A percentile compares a stretch with the other conserved stretches of the same genome.
These are phyloP conservation scores for Exophiala calicioides DNA, from an alignment of 2,329 filamentous ascomycete genomes.

Conservation along the genomic window DNA sequence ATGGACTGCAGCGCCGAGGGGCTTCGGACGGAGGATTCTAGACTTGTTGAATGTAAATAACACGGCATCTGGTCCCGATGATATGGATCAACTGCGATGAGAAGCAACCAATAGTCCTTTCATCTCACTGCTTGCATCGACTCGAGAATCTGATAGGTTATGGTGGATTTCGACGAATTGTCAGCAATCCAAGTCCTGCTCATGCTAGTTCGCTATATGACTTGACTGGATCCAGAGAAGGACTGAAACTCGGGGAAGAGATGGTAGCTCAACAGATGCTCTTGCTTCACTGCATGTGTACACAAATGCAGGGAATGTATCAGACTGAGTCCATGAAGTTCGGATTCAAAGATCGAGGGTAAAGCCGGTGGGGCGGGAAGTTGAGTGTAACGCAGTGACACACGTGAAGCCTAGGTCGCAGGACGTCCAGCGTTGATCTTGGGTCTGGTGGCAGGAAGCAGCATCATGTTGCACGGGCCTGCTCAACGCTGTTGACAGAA, in stretches of 20 bases:
- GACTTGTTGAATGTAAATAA: too few species aligned
- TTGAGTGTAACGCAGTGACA: neutral
- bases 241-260: neutral
- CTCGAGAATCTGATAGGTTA: too few species aligned
- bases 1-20: too few species aligned
- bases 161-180: too few species aligned
- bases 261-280: neutral
- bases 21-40: too few species aligned
- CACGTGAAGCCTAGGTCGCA: neutral
- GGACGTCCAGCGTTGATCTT: neutral
- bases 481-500: neutral
- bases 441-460: neutral
- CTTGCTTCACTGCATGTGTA: neutral
- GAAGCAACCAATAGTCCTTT: too few species aligned
- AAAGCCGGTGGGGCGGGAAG: neutral
- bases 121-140: too few species aligned
- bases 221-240: neutral
- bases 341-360: neutral
- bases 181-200: too few species aligned
- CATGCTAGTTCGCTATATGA: too few species aligned
- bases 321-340: slow-evolving; percentile 16
- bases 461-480: neutral
- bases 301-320: slow-evolving; percentile 16
- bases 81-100: too few species aligned
- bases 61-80: too few species aligned